Conservation (phyloP, 148 eudicot species). For the Rheum nobile region DNA sequence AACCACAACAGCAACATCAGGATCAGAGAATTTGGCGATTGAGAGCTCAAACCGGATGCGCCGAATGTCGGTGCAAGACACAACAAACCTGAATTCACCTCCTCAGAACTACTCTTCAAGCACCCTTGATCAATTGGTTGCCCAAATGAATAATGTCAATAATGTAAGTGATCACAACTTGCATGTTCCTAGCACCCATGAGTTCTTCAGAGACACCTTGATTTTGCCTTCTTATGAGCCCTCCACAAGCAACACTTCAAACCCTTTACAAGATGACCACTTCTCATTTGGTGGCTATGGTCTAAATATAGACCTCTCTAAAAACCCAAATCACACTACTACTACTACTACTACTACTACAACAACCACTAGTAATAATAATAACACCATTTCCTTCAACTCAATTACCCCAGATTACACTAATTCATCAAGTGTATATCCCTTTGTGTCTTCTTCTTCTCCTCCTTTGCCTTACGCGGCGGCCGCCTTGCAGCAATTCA, state of each 20-base stretch:
- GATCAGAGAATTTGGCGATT: not conserved
- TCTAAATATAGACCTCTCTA: not conserved
- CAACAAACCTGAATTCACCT: not conserved
- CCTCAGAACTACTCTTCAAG: slow-evolving; percentile 1
- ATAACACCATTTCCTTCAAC: not conserved
- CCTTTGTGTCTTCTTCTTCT: not conserved
- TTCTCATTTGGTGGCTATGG: slow-evolving; percentile 2
- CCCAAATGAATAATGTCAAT: not conserved
- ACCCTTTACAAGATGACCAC: not conserved
- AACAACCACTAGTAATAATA: not conserved
- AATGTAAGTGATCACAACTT: not conserved
- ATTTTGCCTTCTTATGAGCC: not conserved
- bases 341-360: not conserved
- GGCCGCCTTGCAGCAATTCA: not conserved
- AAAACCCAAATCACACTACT: not conserved
- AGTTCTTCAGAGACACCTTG: not conserved
- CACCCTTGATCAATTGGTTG: slow-evolving; percentile 2
- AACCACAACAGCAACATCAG: not conserved
- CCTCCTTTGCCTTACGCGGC: not conserved
- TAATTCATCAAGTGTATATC: not conserved
- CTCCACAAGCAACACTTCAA: not conserved
- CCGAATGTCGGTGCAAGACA: not conserved
- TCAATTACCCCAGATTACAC: not conserved
- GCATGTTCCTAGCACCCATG: not conserved
- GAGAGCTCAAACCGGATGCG: not conserved